Conservation (phyloP, 768 basidiomycete genomes). For the Serendipita sp. region DNA sequence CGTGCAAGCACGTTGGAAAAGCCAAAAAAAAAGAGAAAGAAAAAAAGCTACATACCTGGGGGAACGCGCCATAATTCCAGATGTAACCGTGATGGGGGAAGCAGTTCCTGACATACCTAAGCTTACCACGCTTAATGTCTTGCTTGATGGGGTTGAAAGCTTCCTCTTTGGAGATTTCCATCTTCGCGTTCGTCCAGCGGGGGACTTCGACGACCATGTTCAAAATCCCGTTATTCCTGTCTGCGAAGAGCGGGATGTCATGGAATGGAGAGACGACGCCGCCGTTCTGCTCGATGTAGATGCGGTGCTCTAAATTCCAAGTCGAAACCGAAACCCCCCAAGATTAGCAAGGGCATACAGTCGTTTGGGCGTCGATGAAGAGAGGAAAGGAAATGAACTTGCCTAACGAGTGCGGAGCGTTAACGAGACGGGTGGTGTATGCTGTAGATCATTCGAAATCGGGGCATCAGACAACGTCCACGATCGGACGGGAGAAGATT, state of each 20-base stretch:
- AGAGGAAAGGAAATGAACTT: slow-evolving; percentile 13
- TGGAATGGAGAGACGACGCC: slow-evolving; percentile 77
- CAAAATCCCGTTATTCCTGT: slow-evolving; percentile 85
- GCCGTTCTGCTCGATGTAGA: slow-evolving; percentile 83
- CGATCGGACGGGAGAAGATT: neutral
- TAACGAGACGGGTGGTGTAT: slow-evolving; percentile 61
- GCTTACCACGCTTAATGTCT: slow-evolving; percentile 90
- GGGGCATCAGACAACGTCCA: neutral
- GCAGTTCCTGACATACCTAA: slow-evolving; percentile 97
- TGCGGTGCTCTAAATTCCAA: slow-evolving; percentile 65
- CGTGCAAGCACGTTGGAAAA: neutral
- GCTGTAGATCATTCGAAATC: neutral
- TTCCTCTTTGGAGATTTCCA: slow-evolving; percentile 98
- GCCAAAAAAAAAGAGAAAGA: neutral
- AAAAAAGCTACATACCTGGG: slow-evolving; percentile 47
- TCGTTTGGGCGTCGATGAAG: slow-evolving; percentile 7
- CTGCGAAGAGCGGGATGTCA: slow-evolving; percentile 95
- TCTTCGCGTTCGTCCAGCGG: slow-evolving; percentile 99
- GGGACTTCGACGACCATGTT: slow-evolving; percentile 99
- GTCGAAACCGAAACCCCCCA: slow-evolving; percentile 14
- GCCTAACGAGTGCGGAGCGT: slow-evolving; percentile 91
- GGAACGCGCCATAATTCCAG: slow-evolving; percentile 99
- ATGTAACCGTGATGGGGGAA: slow-evolving; percentile 99
- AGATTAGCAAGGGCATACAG: neutral
- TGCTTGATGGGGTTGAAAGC: slow-evolving; percentile 99